Conservation (phyloP, 2,329 filamentous ascomycete species). For the Fusarium nelsonii region DNA sequence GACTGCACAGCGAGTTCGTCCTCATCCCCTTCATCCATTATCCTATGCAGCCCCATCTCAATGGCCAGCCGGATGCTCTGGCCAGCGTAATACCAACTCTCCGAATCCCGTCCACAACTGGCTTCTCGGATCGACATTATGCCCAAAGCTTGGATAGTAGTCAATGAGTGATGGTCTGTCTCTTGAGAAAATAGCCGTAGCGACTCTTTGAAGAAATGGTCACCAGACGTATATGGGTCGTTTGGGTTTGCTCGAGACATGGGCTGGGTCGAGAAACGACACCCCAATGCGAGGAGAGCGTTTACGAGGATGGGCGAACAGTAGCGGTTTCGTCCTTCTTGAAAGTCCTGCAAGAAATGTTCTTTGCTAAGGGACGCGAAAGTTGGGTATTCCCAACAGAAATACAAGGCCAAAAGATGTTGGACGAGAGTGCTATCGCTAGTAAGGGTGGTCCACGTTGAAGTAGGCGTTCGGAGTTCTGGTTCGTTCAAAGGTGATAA, state of each 20-base stretch:
- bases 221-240: conserved; percentile 74
- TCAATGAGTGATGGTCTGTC: conserved; percentile 70
- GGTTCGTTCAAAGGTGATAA: conserved; percentile 61
- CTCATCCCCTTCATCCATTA: conserved; percentile 62
- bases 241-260: conserved; percentile 72
- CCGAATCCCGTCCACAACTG: conserved; percentile 77
- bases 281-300: conserved; percentile 73
- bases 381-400: conserved; percentile 82
- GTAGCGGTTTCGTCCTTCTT: conserved; percentile 69
- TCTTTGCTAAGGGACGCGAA: conserved; percentile 80
- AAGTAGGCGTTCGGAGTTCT: conserved; percentile 57
- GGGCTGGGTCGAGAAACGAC: conserved; percentile 75
- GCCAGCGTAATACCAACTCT: conserved; percentile 79
- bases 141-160: conserved; percentile 79
- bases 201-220: conserved; percentile 80
- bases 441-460: conserved; percentile 72
- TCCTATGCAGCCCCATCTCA: conserved; percentile 76
- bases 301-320: conserved; percentile 77
- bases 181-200: conserved; percentile 70
- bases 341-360: conserved; percentile 76
- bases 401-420: conserved; percentile 75
- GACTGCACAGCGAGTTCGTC: conserved; percentile 70
- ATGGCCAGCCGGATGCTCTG: conserved; percentile 79
- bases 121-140: conserved; percentile 82
- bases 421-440: conserved; percentile 69